Percentiles rank a stretch among this genome's conserved stretches.
phyloP scores from a whole-genome alignment of 179 eudicot species.

The Silene noctiflora region DNA sequence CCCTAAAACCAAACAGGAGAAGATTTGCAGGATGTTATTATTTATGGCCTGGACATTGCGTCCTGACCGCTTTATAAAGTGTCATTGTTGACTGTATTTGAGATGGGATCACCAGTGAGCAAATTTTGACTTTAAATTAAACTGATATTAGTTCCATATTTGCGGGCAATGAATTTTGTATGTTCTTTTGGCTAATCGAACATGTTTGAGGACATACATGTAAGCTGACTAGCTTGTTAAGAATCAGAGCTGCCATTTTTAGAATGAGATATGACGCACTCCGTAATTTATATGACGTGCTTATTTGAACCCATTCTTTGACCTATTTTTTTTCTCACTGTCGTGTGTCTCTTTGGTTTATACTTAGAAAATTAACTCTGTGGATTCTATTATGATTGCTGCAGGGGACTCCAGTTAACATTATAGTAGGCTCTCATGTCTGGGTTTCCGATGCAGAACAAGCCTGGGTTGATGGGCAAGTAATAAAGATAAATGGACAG shows the following conservation, averaged over 20 bases:
- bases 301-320: neutral
- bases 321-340: neutral
- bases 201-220: neutral
- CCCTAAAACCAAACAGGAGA: neutral
- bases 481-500: conserved; percentile 60
- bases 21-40: neutral
- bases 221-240: neutral
- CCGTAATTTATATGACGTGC: neutral
- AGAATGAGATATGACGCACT: neutral
- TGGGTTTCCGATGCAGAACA: conserved; percentile 76
- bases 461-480: conserved; percentile 93
- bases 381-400: conserved; percentile 13
- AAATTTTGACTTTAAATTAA: neutral
- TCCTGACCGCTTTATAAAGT: neutral
- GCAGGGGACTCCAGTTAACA: conserved; percentile 91
- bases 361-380: neutral
- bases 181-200: neutral
- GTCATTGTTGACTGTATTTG: neutral
- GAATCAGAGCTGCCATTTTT: neutral
- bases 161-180: too few relatives aligned
- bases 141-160: neutral
- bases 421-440: conserved; percentile 83
- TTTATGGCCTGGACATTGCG: neutral
- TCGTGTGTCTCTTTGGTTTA: neutral
- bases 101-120: neutral